Evolutionary conservation across 1,284 basidiomycete species (phyloP).

Genomic region (Heterobasidion occidentale): DNA sequence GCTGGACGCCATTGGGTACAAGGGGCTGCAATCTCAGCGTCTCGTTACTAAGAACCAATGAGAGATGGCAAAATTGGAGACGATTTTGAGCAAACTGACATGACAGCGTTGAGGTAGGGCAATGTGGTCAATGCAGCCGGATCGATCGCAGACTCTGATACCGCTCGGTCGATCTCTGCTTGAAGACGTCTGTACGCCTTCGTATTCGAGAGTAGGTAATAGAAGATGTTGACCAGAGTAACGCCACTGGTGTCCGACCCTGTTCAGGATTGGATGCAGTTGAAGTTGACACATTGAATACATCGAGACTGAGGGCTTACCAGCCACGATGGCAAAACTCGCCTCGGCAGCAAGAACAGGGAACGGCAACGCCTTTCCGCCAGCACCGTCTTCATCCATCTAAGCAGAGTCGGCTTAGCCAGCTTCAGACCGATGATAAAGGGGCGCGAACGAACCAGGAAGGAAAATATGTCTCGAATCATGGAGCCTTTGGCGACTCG

Average conservation of each 20-base stretch:
- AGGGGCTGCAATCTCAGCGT: conserved; percentile 46
- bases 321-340: not conserved
- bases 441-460: not conserved
- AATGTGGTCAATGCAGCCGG: conserved; percentile 17
- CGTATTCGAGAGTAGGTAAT: conserved; percentile 25
- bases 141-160: conserved; percentile 16
- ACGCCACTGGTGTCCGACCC: conserved; percentile 33
- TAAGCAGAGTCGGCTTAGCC: not conserved
- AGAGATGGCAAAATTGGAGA: not conserved
- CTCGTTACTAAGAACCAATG: conserved; percentile 40
- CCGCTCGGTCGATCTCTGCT: conserved; percentile 25
- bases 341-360: not conserved
- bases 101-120: conserved; percentile 23
- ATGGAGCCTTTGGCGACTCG: not conserved
- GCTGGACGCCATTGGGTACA: conserved; percentile 41
- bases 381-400: not conserved
- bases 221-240: conserved; percentile 25
- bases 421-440: not conserved
- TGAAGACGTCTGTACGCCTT: conserved; percentile 23
- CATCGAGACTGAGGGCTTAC: not conserved
- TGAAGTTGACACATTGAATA: not conserved
- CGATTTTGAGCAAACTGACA: not conserved
- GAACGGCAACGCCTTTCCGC: not conserved
- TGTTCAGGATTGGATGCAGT: conserved; percentile 10
- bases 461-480: not conserved